Evolutionary conservation across 305 asterid species (phyloP), one percentile per base, ranked within the genome.

Genomic region (Fraxinus latifolia): DNA sequence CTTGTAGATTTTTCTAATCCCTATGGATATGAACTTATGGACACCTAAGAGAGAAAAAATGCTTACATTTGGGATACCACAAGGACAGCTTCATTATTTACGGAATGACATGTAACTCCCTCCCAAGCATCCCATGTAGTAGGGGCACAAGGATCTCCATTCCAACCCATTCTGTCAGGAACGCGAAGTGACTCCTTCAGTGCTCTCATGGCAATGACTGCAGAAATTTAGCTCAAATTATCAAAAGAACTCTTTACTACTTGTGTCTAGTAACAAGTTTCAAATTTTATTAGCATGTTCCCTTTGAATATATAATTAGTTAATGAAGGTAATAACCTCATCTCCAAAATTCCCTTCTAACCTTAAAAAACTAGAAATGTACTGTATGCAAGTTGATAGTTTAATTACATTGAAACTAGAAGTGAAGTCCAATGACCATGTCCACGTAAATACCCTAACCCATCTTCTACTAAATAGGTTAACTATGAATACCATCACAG

Each of bases 121-220:
- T 96, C 99, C 99, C 99, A 96, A 80, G 99, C 98, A 89, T 94
- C 99, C 99, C 99, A 96, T 62, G 85, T 85, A 32, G 98, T 89
- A 79, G 99, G 99, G 78, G 98, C 98, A 83, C 99, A 96, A 6
- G 98, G 98, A 84, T 96, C 99, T 47, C 99, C 99, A 78, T 94
- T 94, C 99, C 99, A 96, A 50, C 99, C 99, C 99, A 96, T 94
- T 87, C 99, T 90, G 36, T 90, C 95, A 3, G 99, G 99, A 83
- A 96, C 90, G 11, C 93, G 94, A 14, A 94, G 95, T 17, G 98
- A 94, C 77, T 90, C 95, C 87, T 93, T 96, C 90, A 94, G 85
- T 65, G 97, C 95, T 87, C 84, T 90, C 99, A 96, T 96, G 32
- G 97, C 98, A 80, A 68, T 81, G 76, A 89, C 99, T 96, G 91